Evolutionary conservation across 2,329 filamentous ascomycete genomes (phyloP).

Genomic region (Nemania sp.): DNA sequence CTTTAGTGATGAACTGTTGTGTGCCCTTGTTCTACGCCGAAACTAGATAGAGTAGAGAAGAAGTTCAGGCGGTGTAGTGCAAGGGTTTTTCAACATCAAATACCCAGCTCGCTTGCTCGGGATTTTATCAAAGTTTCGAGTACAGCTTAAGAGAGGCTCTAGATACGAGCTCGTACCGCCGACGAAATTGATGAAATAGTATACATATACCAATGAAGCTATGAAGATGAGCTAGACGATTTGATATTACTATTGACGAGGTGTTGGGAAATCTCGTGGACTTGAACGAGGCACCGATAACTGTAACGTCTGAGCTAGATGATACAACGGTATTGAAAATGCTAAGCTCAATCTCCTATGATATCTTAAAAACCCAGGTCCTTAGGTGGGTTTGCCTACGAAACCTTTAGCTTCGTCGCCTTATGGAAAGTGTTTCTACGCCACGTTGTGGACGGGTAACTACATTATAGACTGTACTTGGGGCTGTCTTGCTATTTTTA

Average conservation of each 20-base stretch:
- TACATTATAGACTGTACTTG: background rate
- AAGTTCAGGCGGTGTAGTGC: background rate
- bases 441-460: background rate
- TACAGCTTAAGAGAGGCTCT: background rate
- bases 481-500: background rate
- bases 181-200: background rate
- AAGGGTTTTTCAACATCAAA: background rate
- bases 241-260: background rate
- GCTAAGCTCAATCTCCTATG: background rate
- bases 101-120: background rate
- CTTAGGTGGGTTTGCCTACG: background rate
- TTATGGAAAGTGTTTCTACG: background rate
- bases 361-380: background rate
- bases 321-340: background rate
- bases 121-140: background rate
- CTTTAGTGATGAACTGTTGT: too few relatives aligned
- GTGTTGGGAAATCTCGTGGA: background rate
- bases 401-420: background rate
- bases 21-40: background rate
- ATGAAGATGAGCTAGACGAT: background rate
- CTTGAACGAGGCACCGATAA: background rate
- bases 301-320: background rate
- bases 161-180: background rate
- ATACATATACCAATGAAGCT: background rate
- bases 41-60: background rate